Conservation (phyloP, 2,329 filamentous ascomycete species). For the Didymella arachidicola region DNA sequence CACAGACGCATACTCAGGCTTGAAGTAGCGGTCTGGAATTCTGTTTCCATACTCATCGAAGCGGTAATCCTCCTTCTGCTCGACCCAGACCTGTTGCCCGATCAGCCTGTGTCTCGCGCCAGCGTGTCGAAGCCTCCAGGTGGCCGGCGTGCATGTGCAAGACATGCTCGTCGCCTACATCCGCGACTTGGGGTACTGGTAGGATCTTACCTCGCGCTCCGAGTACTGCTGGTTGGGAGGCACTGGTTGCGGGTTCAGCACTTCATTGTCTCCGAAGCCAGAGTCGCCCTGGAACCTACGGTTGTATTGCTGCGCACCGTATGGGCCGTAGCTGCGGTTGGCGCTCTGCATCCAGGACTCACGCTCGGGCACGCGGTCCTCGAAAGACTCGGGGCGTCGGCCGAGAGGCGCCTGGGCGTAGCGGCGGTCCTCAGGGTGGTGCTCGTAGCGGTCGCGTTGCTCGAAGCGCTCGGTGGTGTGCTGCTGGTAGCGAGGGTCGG, state of each 20-base stretch:
- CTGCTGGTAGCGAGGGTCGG: constrained; percentile 39
- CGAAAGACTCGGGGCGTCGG: constrained; percentile 45
- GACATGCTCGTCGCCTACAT: not conserved
- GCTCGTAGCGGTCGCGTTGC: constrained; percentile 28
- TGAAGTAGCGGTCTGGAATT: constrained; percentile 42
- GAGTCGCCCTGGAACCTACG: constrained; percentile 47
- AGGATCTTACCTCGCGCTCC: constrained; percentile 45
- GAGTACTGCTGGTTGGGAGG: constrained; percentile 38
- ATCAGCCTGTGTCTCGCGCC: not conserved
- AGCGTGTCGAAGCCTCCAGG: not conserved
- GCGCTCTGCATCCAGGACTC: constrained; percentile 46
- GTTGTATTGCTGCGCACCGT: constrained; percentile 43
- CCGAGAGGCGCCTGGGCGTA: constrained; percentile 35
- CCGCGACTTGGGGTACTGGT: not conserved
- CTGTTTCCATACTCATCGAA: constrained; percentile 48
- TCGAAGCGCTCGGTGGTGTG: constrained; percentile 34
- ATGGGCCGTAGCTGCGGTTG: constrained; percentile 23
- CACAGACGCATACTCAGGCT: constrained; percentile 26
- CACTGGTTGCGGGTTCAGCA: constrained; percentile 50
- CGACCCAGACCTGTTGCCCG: constrained; percentile 43
- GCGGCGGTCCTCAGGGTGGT: constrained; percentile 26
- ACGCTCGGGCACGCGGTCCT: constrained; percentile 48
- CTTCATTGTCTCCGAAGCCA: constrained; percentile 49
- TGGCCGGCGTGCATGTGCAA: not conserved
- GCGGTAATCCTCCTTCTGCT: constrained; percentile 48